Evolutionary conservation across 257 asterid species (phyloP), one percentile per base, ranked within the genome.

Genomic region (Apocynum venetum): DNA sequence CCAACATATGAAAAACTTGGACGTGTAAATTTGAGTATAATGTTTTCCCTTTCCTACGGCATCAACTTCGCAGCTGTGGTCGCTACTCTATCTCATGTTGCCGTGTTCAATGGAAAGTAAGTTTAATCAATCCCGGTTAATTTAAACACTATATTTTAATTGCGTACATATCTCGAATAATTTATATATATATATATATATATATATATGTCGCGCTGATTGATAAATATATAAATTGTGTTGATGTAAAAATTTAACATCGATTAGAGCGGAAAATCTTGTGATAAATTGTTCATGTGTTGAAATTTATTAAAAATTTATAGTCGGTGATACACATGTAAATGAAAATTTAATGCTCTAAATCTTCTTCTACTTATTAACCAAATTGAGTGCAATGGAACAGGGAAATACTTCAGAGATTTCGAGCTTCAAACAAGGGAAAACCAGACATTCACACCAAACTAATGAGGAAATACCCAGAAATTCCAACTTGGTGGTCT

Each of bases 401-500:
- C 72, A 89, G 93, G 89, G 96, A 92, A 49, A 91, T 91, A 38
- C 75, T 55, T 25, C 44, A 72, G 31, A 80, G 80, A 2, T 88
- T 52, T 40, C 73, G 77, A 71, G 83, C 84, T 7, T 85, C 89
- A 5, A 31, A 74, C 73, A 78, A 79, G 66, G 89, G 86, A 36
- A 89, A 89, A 79, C 61, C 64, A 9, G 97, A 93, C 47, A 82
- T 93, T 5, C 98, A 93, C 86, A 87, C 97, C 5, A 89, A 80
- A 60, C 88, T 91, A 0, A 90, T 93, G 98, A 87, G 68, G 81
- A 84, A 85, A 38, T 93, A 93, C 79, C 64, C 79, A 15, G 95
- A 85, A 67, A 86, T 93, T 44, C 97, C 98, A 0, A 40, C 12
- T n/a, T 91, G 96, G 98, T 93, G 98, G 98, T 91, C 92, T 38